Evolutionary conservation across 768 basidiomycete species (phyloP).

Genomic region (Hirschioporus abietinus): DNA sequence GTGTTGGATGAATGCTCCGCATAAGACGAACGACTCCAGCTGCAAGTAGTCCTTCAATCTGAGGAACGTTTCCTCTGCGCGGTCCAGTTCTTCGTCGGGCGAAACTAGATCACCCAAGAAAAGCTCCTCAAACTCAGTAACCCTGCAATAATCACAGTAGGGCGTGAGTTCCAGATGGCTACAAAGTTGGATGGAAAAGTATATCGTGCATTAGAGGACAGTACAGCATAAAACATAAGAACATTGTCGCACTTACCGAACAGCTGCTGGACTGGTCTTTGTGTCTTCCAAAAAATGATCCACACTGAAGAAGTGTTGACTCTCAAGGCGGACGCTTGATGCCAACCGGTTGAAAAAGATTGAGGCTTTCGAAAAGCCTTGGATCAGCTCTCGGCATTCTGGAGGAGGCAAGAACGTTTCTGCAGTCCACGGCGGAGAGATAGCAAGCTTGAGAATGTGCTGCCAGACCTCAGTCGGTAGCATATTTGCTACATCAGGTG

Average conservation of each 20-base stretch:
- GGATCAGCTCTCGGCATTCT: neutral
- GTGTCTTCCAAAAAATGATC: neutral
- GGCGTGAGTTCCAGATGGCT: neutral
- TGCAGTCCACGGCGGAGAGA: neutral
- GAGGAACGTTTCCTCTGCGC: neutral
- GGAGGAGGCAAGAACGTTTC: neutral
- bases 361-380: neutral
- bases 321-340: neutral
- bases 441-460: neutral
- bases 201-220: neutral
- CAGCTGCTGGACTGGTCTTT: neutral
- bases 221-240: neutral
- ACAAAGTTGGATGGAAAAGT: neutral
- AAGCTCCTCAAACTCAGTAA: neutral
- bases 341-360: neutral
- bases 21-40: neutral
- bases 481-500: neutral
- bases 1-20: neutral
- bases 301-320: neutral
- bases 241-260: neutral
- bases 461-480: neutral
- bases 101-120: neutral
- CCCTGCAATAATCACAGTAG: neutral
- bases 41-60: neutral
- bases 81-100: neutral